Conservation (phyloP, 495 filamentous ascomycete genomes). For the Cladorrhinum samala region DNA sequence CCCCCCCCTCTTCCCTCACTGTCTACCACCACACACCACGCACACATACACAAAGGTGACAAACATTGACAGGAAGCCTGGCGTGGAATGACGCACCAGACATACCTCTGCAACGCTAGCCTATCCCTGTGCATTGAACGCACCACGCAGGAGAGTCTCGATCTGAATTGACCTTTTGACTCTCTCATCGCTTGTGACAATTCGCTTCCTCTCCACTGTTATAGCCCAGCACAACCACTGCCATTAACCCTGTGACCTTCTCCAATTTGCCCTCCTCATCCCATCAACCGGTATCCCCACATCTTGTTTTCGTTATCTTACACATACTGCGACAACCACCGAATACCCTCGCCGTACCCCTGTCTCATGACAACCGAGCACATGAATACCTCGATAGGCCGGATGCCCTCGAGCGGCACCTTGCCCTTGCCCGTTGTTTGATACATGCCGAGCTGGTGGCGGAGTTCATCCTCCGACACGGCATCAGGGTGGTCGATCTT, state of each 20-base stretch:
- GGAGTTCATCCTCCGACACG: conserved; percentile 87
- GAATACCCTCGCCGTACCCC: conserved; percentile 74
- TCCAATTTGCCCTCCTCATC: not conserved
- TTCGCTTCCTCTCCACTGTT: not conserved
- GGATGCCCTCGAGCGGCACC: conserved; percentile 87
- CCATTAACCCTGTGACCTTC: not conserved
- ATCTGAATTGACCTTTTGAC: not conserved
- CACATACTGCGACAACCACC: conserved; percentile 76
- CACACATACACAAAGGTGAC: no score
- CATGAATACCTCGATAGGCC: conserved; percentile 98
- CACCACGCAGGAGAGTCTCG: not conserved
- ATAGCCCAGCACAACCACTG: not conserved
- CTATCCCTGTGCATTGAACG: not conserved
- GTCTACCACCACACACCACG: no score
- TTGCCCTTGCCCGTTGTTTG: conserved; percentile 98
- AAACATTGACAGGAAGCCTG: no score
- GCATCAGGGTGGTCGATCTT: conserved; percentile 98
- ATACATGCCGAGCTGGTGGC: conserved; percentile 83
- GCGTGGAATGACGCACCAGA: no score
- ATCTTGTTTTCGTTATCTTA: conserved; percentile 29
- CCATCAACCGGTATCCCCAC: conserved; percentile 3
- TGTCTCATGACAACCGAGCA: conserved; percentile 97
- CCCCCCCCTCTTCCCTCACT: conserved; percentile 8
- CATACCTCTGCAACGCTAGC: no score
- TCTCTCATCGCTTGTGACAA: not conserved